Evolutionary conservation across 257 asterid species (phyloP).

Genomic region (Lantana camara): DNA sequence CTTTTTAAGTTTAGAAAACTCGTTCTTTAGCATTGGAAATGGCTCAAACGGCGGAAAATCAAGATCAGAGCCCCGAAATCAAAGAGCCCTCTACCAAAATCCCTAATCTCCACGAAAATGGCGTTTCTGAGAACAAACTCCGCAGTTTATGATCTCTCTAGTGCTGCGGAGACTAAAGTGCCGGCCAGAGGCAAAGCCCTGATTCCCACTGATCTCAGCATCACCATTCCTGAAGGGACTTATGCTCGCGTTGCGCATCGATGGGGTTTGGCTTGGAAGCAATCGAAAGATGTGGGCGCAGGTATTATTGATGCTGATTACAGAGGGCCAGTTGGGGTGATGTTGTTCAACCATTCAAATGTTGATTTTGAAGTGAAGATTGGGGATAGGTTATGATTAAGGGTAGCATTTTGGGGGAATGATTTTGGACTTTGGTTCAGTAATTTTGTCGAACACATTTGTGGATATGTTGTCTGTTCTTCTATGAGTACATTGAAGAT

Average conservation of each 20-base stretch:
- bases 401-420: neutral
- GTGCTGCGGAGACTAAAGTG: slow-evolving; percentile 66
- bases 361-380: slow-evolving; percentile 54
- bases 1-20: neutral
- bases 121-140: slow-evolving; percentile 32
- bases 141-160: slow-evolving; percentile 69
- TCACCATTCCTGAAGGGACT: slow-evolving; percentile 80
- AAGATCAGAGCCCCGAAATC: slow-evolving; percentile 23
- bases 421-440: neutral
- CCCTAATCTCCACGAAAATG: no score
- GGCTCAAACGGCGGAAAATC: slow-evolving; percentile 21
- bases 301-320: slow-evolving; percentile 93
- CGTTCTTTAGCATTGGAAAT: slow-evolving; percentile 8
- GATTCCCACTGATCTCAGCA: slow-evolving; percentile 79
- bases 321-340: slow-evolving; percentile 62
- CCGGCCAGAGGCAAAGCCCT: slow-evolving; percentile 84
- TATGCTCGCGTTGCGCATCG: slow-evolving; percentile 87
- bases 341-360: slow-evolving; percentile 59
- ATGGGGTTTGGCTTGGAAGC: slow-evolving; percentile 86
- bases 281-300: slow-evolving; percentile 85
- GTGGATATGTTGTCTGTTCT: no score
- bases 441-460: neutral
- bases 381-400: slow-evolving; percentile 30
- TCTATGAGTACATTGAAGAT: no score
- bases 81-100: slow-evolving; percentile 21